phyloP scores from a whole-genome alignment of 176 grass and related monocot species.

The Triticum dicoccoides region DNA sequence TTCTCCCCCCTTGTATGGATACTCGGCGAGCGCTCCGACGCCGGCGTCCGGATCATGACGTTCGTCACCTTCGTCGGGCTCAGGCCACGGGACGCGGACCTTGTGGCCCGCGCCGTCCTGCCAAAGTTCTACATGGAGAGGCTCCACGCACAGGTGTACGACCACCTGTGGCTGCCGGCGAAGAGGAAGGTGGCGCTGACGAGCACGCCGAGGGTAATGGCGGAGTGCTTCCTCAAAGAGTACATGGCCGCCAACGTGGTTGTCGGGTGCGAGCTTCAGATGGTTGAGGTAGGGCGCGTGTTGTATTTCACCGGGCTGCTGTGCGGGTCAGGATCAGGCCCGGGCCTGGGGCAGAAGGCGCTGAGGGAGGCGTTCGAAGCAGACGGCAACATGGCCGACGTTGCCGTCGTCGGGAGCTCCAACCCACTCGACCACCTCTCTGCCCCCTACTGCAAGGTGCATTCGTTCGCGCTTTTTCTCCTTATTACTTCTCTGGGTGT shows the following conservation, averaged over 20 bases:
- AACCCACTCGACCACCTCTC: constrained; percentile 33
- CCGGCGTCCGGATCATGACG: constrained; percentile 52
- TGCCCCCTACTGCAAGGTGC: constrained; percentile 69
- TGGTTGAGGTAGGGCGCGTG: constrained; percentile 2
- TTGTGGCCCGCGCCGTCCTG: constrained; percentile 59
- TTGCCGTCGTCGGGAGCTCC: constrained; percentile 42
- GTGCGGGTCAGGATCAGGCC: background rate
- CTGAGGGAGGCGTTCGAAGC: constrained; percentile 35
- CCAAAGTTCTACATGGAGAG: constrained; percentile 84
- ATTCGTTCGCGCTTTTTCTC: background rate
- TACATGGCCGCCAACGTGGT: constrained; percentile 58
- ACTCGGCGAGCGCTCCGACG: constrained; percentile 34
- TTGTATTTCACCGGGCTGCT: constrained; percentile 72
- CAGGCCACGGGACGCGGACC: constrained; percentile 37
- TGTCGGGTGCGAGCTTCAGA: constrained; percentile 58
- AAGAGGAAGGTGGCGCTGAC: constrained; percentile 54
- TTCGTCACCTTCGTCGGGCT: constrained; percentile 75
- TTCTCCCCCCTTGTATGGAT: constrained; percentile 45
- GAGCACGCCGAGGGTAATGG: constrained; percentile 53
- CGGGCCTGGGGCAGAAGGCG: background rate
- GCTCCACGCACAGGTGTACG: constrained; percentile 57
- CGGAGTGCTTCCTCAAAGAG: constrained; percentile 72
- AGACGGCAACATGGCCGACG: constrained; percentile 31
- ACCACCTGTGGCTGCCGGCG: constrained; percentile 30
- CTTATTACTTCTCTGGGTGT: too few species aligned